Base-by-base conservation (phyloP, 139 green algal species). In the Pycnococcus provasolii region DNA sequence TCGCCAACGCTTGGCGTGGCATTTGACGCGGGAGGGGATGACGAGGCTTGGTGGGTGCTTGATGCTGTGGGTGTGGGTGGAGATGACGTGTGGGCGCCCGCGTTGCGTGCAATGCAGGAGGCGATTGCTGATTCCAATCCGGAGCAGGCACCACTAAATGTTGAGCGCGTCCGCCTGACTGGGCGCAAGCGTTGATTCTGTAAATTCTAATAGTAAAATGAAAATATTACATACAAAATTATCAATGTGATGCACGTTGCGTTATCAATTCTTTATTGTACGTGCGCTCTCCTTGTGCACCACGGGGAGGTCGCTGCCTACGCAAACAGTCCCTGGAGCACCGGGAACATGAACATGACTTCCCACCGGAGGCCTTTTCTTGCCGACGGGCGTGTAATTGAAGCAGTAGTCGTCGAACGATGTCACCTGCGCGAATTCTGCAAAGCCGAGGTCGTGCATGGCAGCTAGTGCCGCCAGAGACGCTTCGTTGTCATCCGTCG, bases 1-100 rank as follows among this genome's bases (percentile, higher is more conserved):
- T n/a, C 48, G 39, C 60, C 62, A 1, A 68, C 26, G 46, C n/a
- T 41, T 45, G 62, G 62, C 5, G 48, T 59, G 7, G 48, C 62
- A 26, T 26, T 26, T 26, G 26, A 26, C 26, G 26, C 26, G 26
- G 26, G 26, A 26, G 26, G 26, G 26, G 26, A 26, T 26, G 26
- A 26, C 26, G 26, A 26, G 26, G 26, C 26, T 26, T 26, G 26
- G 26, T 26, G 26, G 26, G 26, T 26, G 26, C 26, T 26, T 26
- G 26, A 26, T 26, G 26, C 26, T 26, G 26, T 26, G 26, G 26
- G 26, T 26, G 26, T 26, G 26, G 26, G 26, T 26, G 26, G 26
- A 26, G 26, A 26, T 26, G 26, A 26, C 26, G 26, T 26, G 26
- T 26, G 26, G 26, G 26, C 26, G 26, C 26, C 26, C 26, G 26